A percentile compares a stretch with the other conserved stretches of the same genome.
These are phyloP conservation scores for Leccinum fibrillosum DNA, from an alignment of 768 basidiomycete genomes.

Conservation along the genomic window DNA sequence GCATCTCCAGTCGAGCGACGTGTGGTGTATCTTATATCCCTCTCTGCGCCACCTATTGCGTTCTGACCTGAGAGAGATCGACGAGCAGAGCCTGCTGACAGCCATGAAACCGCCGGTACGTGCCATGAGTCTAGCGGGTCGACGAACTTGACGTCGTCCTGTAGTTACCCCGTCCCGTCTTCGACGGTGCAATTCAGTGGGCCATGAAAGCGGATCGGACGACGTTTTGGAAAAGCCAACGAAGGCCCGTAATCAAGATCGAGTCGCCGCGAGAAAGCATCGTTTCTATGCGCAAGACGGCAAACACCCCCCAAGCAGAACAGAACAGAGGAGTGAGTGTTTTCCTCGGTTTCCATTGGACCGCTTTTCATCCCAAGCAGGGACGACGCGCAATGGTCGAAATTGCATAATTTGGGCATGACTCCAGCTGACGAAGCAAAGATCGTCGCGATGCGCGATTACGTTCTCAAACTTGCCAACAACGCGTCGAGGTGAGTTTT, in stretches of 20 bases:
- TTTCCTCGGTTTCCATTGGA: neutral
- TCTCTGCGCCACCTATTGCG: constrained; percentile 82
- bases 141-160: neutral
- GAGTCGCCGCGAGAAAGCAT: constrained; percentile 76
- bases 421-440: constrained; percentile 77
- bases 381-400: constrained; percentile 71
- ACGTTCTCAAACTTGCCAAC: constrained; percentile 79
- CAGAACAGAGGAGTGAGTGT: constrained; percentile 73
- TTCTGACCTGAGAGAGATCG: constrained; percentile 73
- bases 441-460: constrained; percentile 83
- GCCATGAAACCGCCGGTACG: constrained; percentile 79
- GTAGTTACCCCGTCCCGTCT: constrained; percentile 66
- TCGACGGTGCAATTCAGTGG: constrained; percentile 86
- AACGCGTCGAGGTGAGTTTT: constrained; percentile 65
- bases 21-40: constrained; percentile 97
- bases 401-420: constrained; percentile 88
- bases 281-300: constrained; percentile 56
- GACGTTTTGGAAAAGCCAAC: constrained; percentile 69
- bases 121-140: neutral
- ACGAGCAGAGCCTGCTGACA: constrained; percentile 70
- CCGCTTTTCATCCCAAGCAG: constrained; percentile 36
- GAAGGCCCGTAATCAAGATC: constrained; percentile 43
- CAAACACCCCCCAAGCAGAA: constrained; percentile 40
- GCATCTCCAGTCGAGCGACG: constrained; percentile 80
- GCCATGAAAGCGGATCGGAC: constrained; percentile 81